Evolutionary conservation across 441 rosid genomes (phyloP), one percentile per base, ranked within the genome.

Genomic region (Melianthus villosus): DNA sequence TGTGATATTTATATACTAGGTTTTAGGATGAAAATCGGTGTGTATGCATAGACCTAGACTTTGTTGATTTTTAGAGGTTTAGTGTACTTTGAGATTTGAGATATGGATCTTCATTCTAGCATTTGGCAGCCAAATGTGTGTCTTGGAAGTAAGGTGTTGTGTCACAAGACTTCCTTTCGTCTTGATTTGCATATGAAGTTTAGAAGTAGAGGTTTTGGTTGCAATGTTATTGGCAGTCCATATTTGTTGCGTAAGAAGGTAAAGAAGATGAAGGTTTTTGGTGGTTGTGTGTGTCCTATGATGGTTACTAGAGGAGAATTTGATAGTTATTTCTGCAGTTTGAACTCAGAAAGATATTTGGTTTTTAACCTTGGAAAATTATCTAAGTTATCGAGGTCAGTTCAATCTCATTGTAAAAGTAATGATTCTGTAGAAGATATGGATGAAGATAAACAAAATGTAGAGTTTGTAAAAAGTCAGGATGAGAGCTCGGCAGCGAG

Each of bases 381-480:
- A 34, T 50, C 46, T 40, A 70, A 38, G 23, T 42, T 35, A 40
- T 57, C 54, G 4, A 59, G 62, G 55, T 37, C 69, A 40, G 57
- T 47, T 40, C 56, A 50, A 36, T 49, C 51, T 6, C 16, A 16
- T 19, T 77, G 89, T 55, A 93, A 68, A 48, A 75, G 77, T 22
- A 68, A 60, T 53, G 92, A 76, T 76, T 78, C 80, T 46, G 48
- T 82, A 19, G 69, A 77, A 0, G 71, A 34, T 49, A 48, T 72
- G 22, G 55, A 69, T 63, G 81, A 75, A 25, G 74, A 70, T 55
- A 77, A 68, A 33, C 50, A 58, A 26, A 62, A 57, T 53, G 65
- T 59, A n/a, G 89, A 64, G 25, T 48, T 58, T 26, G 42, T 52
- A 19, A 82, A 51, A 35, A 50, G 46, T 41, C 33, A n/a, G 34